phyloP scores from a whole-genome alignment of 2,329 filamentous ascomycete genomes.

The Neofusicoccum ribis region DNA sequence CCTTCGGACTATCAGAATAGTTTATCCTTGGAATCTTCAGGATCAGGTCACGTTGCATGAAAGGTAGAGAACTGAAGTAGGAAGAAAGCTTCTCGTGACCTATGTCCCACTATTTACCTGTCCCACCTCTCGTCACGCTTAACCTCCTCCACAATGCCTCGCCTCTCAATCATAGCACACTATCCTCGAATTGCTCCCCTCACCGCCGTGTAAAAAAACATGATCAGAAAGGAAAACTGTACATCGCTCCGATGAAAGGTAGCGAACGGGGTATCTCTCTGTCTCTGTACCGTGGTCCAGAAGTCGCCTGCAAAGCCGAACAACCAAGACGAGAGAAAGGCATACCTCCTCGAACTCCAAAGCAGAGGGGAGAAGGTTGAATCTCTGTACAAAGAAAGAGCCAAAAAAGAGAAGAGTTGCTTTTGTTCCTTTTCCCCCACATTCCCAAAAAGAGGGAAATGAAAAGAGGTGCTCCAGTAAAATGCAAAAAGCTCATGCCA shows the following conservation, averaged over 20 bases:
- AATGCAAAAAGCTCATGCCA: not conserved
- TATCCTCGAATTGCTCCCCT: not conserved
- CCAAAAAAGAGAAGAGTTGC: not conserved
- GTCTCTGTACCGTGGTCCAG: conserved; percentile 15
- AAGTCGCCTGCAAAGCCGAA: conserved; percentile 15
- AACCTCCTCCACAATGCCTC: not conserved
- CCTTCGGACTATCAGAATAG: too few relatives aligned
- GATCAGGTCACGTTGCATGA: too few relatives aligned
- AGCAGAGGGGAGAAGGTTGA: not conserved
- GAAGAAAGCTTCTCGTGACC: too few relatives aligned
- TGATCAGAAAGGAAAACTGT: not conserved
- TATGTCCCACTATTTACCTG: too few relatives aligned
- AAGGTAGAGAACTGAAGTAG: too few relatives aligned
- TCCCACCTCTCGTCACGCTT: too few relatives aligned
- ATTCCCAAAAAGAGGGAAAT: not conserved
- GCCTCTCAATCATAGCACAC: not conserved
- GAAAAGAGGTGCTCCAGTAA: not conserved
- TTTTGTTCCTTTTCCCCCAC: not conserved
- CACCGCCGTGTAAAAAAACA: not conserved
- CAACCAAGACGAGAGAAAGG: conserved; percentile 13
- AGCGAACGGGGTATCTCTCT: conserved; percentile 16
- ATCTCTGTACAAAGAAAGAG: conserved; percentile 9
- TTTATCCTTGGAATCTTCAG: too few relatives aligned
- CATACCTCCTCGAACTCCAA: not conserved
- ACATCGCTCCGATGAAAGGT: not conserved